phyloP scores from a whole-genome alignment of 2,329 filamentous ascomycete species.

The Aspergillus pseudoviridinutans region DNA sequence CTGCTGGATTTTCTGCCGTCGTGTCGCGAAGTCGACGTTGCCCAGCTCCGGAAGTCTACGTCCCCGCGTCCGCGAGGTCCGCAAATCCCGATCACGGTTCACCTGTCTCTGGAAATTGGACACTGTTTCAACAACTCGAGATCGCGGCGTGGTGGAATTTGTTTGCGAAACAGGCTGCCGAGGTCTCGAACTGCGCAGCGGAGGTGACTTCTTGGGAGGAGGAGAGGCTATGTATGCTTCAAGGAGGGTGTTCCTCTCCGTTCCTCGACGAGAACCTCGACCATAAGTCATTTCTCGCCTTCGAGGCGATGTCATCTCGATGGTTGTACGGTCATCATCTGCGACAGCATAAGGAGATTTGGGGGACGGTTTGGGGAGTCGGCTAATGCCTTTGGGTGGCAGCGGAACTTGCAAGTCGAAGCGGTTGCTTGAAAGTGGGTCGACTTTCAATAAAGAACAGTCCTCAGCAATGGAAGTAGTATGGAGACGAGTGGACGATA shows the following conservation, averaged over 20 bases:
- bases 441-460: slow-evolving; percentile 35
- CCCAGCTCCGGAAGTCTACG: slow-evolving; percentile 59
- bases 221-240: slow-evolving; percentile 71
- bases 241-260: slow-evolving; percentile 56
- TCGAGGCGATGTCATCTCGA: slow-evolving; percentile 31
- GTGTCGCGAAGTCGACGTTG: slow-evolving; percentile 78
- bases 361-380: slow-evolving; percentile 38
- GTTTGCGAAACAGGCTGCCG: slow-evolving; percentile 72
- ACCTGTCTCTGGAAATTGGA: slow-evolving; percentile 38
- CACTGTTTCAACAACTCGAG: slow-evolving; percentile 59
- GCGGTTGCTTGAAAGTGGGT: slow-evolving; percentile 31
- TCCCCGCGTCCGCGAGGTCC: slow-evolving; percentile 32
- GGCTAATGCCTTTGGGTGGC: slow-evolving; percentile 38
- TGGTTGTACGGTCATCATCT: slow-evolving; percentile 24
- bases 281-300: slow-evolving; percentile 30
- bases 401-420: slow-evolving; percentile 27
- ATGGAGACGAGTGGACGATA: slow-evolving; percentile 38
- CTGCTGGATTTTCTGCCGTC: slow-evolving; percentile 75
- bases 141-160: slow-evolving; percentile 66
- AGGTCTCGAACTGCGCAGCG: slow-evolving; percentile 76
- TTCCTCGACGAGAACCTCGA: slow-evolving; percentile 32
- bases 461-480: slow-evolving; percentile 40
- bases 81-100: slow-evolving; percentile 28
- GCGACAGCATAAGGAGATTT: slow-evolving; percentile 25
- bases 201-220: slow-evolving; percentile 69